A percentile compares a stretch with the other conserved stretches of the same genome.
These are phyloP conservation scores for Pharus latifolius DNA, from an alignment of 176 grass and related monocot species.

Conservation along the genomic window DNA sequence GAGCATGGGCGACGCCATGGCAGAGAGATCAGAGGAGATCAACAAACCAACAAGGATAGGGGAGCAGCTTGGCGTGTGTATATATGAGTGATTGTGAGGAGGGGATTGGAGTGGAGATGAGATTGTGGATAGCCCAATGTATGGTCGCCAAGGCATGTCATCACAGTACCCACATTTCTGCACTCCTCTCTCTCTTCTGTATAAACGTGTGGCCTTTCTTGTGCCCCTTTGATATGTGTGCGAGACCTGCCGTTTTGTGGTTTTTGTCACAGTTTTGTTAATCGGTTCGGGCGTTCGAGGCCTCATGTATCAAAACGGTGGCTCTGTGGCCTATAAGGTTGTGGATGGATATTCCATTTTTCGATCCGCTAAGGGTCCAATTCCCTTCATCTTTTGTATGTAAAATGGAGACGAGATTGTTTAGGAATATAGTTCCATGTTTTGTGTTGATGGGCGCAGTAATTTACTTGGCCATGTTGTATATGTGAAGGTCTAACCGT, in stretches of 20 bases:
- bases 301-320: background rate
- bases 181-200: background rate
- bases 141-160: slow-evolving; percentile 21
- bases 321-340: too few species aligned
- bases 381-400: background rate
- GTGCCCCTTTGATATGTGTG: background rate
- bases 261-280: background rate
- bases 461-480: background rate
- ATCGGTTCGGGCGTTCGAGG: background rate
- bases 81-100: slow-evolving; percentile 45
- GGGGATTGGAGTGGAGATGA: slow-evolving; percentile 25
- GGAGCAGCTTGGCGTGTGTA: background rate
- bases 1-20: slow-evolving; percentile 60
- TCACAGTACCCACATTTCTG: background rate
- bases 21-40: background rate
- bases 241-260: too few species aligned
- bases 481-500: background rate
- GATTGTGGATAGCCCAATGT: slow-evolving; percentile 50
- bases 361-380: background rate
- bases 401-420: background rate
- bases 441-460: background rate
- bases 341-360: slow-evolving; percentile 11
- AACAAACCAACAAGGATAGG: slow-evolving; percentile 12
- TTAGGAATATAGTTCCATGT: too few species aligned
- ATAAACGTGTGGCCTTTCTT: background rate